Conservation (phyloP, 768 basidiomycete genomes). For the Udeniomyces megalosporus region DNA sequence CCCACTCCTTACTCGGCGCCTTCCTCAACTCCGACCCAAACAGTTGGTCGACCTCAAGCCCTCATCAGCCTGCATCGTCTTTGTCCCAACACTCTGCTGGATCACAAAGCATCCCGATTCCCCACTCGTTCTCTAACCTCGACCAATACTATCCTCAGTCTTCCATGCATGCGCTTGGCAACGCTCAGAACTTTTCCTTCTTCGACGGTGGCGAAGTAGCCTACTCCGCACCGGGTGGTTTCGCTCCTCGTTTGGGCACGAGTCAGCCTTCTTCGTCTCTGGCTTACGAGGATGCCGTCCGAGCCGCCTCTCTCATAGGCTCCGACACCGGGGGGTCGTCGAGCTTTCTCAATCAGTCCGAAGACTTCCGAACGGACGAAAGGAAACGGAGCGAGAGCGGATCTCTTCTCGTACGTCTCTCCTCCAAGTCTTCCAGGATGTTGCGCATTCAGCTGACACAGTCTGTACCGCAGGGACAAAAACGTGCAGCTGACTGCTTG, state of each 20-base stretch:
- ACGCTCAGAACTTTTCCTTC: neutral
- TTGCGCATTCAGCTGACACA: neutral
- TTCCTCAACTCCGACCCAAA: constrained; percentile 12
- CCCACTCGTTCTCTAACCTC: neutral
- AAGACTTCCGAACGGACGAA: neutral
- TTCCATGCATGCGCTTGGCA: constrained; percentile 1
- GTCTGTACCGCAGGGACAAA: constrained; percentile 2
- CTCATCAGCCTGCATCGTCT: neutral
- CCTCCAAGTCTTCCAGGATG: neutral
- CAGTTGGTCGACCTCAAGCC: neutral
- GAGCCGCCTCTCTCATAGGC: constrained; percentile 20
- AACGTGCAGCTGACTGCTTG: constrained; percentile 9
- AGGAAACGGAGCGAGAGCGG: neutral
- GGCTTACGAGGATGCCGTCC: constrained; percentile 22
- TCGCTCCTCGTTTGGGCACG: neutral
- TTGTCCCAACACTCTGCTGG: constrained; percentile 7
- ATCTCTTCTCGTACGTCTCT: neutral
- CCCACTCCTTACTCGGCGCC: constrained; percentile 26
- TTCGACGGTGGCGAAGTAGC: constrained; percentile 14
- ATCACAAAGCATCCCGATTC: constrained; percentile 14
- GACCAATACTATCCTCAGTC: constrained; percentile 7
- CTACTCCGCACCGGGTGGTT: constrained; percentile 13
- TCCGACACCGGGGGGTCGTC: neutral
- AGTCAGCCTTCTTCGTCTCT: neutral
- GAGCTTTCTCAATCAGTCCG: neutral